Base-by-base conservation (phyloP, 2,329 filamentous ascomycete genomes). In the Alternaria sp. region DNA sequence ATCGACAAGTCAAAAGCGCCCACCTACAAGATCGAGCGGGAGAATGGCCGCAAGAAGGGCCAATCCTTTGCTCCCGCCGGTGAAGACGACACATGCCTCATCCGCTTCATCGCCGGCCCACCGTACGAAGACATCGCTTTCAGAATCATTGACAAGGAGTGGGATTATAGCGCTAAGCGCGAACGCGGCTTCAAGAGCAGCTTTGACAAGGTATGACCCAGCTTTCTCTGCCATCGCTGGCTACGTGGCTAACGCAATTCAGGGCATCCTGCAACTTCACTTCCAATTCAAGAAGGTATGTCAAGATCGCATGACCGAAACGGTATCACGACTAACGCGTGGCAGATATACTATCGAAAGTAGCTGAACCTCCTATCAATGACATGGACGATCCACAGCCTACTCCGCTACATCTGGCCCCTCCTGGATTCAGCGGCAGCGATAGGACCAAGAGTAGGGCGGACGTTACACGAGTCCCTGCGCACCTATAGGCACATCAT, bases 81-180 rank as follows among this genome's bases (percentile, higher is more conserved):
- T 5, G 93, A 98, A 79, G 94, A 97, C 77, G 95, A 99, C 79
- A 99, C 94, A 1, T 99, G 95, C 79, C 84, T 99, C 63, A 97
- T 99, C 71, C 89, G 94, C 25, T 99, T 99, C 81, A 92, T 97
- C 75, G 93, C 94, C 25, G 95, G 96, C 0, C 92, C 94, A 4
- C 95, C 95, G 5, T 99, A 99, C 76, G 92, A 97, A 79, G 95
- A 99, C 74, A 90, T 99, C 74, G 95, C 94, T 9, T 99, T 99
- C 76, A 89, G 94, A 40, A 97, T 99, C 68, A 94, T 99, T 40
- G 95, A 99, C 80, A 94, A 95, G 66, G 95, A 99, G 80, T 99
- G 95, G 95, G 95, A 99, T 79, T 99, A 97, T 78, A 97, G 93
- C 78, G 92, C 94, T 3, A 98, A 97, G 81, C 88, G 90, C 71